Conservation (phyloP, 2,329 filamentous ascomycete species). For the Diaporthe citri region DNA sequence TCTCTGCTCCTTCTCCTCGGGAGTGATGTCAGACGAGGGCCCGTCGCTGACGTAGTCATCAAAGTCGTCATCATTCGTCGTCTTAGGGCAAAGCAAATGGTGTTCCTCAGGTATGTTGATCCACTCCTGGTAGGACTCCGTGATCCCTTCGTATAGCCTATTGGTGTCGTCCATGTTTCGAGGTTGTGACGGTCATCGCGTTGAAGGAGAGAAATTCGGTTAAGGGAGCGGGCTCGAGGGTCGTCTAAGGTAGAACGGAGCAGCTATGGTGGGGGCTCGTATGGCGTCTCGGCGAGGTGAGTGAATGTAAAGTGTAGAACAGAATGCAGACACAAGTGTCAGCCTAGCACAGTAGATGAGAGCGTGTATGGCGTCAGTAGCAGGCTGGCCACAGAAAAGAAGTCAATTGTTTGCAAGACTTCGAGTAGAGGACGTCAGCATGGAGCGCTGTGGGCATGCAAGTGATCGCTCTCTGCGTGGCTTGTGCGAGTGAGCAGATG, state of each 20-base stretch:
- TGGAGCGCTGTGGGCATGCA: not conserved
- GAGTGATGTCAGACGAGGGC: conserved; percentile 61
- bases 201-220: not conserved
- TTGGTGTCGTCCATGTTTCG: conserved; percentile 47
- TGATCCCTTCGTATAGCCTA: conserved; percentile 46
- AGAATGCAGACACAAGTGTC: not conserved
- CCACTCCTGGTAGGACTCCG: conserved; percentile 43
- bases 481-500: not conserved
- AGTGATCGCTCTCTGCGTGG: conserved; percentile 7
- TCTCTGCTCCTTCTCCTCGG: conserved; percentile 63
- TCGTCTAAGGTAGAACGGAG: not conserved
- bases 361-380: not conserved
- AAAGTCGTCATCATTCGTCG: conserved; percentile 68
- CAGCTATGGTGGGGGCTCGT: not conserved
- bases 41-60: conserved; percentile 72
- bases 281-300: not conserved
- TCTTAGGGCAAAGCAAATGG: conserved; percentile 78
- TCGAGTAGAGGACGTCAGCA: not conserved
- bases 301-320: not conserved
- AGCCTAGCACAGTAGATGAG: not conserved
- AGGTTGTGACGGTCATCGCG: conserved; percentile 34
- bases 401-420: not conserved
- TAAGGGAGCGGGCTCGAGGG: not conserved
- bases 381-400: not conserved
- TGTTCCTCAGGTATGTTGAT: conserved; percentile 56